phyloP scores from a whole-genome alignment of 768 basidiomycete genomes.

The Xerocomus potaroensis region DNA sequence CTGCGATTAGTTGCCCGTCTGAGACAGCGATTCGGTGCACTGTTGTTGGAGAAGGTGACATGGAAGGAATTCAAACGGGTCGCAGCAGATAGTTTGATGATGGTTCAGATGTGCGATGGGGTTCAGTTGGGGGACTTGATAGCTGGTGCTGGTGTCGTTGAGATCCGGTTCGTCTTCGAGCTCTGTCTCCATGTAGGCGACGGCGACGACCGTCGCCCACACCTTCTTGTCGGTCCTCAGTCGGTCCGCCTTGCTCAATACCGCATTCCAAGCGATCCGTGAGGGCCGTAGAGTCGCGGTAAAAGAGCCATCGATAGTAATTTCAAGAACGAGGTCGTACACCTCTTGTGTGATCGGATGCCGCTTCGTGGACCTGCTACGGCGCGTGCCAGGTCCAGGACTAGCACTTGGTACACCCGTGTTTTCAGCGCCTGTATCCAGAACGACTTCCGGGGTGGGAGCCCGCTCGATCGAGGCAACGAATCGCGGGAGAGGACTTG shows the following conservation, averaged over 20 bases:
- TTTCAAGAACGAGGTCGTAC: constrained; percentile 35
- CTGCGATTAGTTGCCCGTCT: too few species aligned
- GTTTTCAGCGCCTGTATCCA: not conserved
- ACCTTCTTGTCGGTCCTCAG: constrained; percentile 31
- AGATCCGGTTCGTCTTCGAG: constrained; percentile 35
- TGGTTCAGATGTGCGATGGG: too few species aligned
- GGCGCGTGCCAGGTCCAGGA: not conserved
- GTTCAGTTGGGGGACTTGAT: too few species aligned
- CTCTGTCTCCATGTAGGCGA: constrained; percentile 42
- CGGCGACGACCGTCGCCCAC: constrained; percentile 49
- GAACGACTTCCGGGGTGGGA: constrained; percentile 32
- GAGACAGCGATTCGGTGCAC: too few species aligned
- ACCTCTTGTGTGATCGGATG: constrained; percentile 25
- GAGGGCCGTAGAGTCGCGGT: constrained; percentile 27
- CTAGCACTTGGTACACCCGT: constrained; percentile 1
- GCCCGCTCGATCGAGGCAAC: constrained; percentile 27
- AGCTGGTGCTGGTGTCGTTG: too few species aligned
- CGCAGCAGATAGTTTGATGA: too few species aligned
- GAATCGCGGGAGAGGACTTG: constrained; percentile 19
- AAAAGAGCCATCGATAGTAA: constrained; percentile 49
- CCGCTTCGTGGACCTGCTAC: not conserved
- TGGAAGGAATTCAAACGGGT: too few species aligned
- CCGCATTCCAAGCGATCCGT: constrained; percentile 34
- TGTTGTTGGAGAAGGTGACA: too few species aligned
- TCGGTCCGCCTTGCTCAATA: constrained; percentile 30